Base-by-base conservation (phyloP, 1,284 basidiomycete species). In the Rhodotorula sp. region DNA sequence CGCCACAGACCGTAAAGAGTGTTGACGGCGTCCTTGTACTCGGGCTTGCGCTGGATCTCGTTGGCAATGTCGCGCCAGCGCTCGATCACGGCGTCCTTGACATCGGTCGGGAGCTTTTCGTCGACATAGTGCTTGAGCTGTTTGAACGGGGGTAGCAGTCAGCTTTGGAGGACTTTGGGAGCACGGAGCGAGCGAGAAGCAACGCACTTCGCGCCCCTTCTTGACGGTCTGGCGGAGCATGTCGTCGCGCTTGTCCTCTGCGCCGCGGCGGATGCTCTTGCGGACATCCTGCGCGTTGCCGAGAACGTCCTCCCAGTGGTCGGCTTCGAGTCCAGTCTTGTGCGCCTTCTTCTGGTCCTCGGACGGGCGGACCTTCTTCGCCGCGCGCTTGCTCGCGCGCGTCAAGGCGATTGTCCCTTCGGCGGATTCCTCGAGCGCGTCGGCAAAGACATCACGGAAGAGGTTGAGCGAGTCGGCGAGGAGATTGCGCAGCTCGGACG, bases 361-460 rank as follows among this genome's bases (percentile, higher is more conserved):
- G 29, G 55, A 60, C 30, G 72, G 70, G 14, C 75, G 46, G 26
- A 68, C 68, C 26, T 66, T 53, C 45, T 69, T 66, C n/a, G 74
- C 74, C 8, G 76, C 78, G 57, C 78, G 73, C 72, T 79, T 78
- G 56, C 71, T 66, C 29, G 78, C 75, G 3, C 76, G 74, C 29
- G 76, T 76, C 20, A 66, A 51, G 8, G 60, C 30, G 63, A 72
- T 62, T 22, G 70, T 53, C 12, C 61, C 67, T 33, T 68, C 68
- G 33, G 73, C 73, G 20, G 64, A 59, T 18, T 69, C 61, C 30
- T 77, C 76, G 58, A 78, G 76, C 3, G 81, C 81, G 68, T 83
- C 82, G 65, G 83, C 82, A 46, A 83, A 80, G 68, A 84, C 77
- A 72, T 82, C 81, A 49, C 82, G 78, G 56, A 80, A 75, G 64